A percentile compares a stretch with the other conserved stretches of the same genome.
Evolutionary conservation across 345 rosid genomes (phyloP).

Genomic region (Angophora floribunda): DNA sequence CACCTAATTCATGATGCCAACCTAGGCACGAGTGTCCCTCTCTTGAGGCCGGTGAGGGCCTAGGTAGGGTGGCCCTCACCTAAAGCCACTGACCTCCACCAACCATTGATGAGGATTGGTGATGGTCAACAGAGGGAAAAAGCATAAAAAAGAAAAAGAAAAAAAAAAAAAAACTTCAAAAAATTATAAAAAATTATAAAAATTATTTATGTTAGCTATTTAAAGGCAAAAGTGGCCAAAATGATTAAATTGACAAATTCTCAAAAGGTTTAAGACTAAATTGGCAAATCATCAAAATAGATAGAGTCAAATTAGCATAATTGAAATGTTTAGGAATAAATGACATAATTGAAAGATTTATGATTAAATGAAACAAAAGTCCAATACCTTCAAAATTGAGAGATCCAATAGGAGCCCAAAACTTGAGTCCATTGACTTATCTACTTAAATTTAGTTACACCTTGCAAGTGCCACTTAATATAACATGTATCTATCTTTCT

Average conservation of each 20-base stretch:
- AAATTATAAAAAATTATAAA: no score
- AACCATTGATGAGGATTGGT: background rate
- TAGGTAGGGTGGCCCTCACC: background rate
- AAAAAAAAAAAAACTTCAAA: no score
- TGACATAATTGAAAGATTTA: no score
- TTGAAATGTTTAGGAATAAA: background rate
- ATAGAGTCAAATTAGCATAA: background rate
- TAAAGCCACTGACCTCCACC: fast-evolving
- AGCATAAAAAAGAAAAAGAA: fast-evolving
- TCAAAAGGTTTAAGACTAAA: background rate
- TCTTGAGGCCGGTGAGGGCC: fast-evolving
- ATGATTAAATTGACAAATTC: background rate
- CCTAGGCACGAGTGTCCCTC: background rate
- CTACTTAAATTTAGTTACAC: background rate
- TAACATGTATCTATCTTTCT: background rate
- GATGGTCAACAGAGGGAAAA: background rate
- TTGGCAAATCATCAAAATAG: background rate
- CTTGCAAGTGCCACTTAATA: background rate
- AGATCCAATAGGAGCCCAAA: background rate
- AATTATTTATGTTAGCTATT: no score
- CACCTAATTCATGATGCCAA: background rate
- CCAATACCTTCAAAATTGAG: background rate
- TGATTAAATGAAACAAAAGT: no score
- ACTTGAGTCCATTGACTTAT: background rate
- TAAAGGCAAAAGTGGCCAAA: no score